Conservation (phyloP, 768 basidiomycete species). For the Wakefieldia striispora region DNA sequence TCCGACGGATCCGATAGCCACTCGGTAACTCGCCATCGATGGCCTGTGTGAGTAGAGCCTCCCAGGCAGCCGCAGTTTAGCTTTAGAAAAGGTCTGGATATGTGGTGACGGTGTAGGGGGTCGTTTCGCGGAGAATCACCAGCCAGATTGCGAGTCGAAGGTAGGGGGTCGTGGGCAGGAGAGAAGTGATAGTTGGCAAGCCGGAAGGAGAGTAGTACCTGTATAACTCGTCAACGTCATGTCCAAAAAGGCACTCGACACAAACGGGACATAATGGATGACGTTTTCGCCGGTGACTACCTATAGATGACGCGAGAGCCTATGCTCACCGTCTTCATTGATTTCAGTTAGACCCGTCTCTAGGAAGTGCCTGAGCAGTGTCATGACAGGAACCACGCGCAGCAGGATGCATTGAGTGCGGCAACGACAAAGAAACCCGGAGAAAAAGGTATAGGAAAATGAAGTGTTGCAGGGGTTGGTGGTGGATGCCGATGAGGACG, state of each 20-base stretch:
- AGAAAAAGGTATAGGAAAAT: no score
- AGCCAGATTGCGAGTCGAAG: constrained; percentile 68
- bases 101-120: no score
- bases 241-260: background rate
- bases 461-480: no score
- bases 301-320: background rate
- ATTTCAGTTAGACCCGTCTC: constrained; percentile 15
- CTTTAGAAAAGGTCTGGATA: constrained; percentile 47
- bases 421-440: background rate
- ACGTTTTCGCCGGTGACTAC: no score
- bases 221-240: constrained; percentile 1
- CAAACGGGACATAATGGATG: no score
- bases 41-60: constrained; percentile 43
- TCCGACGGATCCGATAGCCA: constrained; percentile 59
- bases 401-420: constrained; percentile 12
- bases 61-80: constrained; percentile 44
- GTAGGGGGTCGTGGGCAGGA: constrained; percentile 34
- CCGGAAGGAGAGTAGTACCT: constrained; percentile 7
- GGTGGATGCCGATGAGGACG: no score
- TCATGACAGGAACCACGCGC: constrained; percentile 11
- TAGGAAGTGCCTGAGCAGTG: constrained; percentile 17
- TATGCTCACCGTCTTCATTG: constrained; percentile 19
- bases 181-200: constrained; percentile 16
- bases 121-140: constrained; percentile 58
- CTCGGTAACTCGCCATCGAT: constrained; percentile 35